A percentile compares a stretch with the other conserved stretches of the same genome.
Conservation (phyloP, 345 rosid species). For the Lenwebbia sp. region DNA sequence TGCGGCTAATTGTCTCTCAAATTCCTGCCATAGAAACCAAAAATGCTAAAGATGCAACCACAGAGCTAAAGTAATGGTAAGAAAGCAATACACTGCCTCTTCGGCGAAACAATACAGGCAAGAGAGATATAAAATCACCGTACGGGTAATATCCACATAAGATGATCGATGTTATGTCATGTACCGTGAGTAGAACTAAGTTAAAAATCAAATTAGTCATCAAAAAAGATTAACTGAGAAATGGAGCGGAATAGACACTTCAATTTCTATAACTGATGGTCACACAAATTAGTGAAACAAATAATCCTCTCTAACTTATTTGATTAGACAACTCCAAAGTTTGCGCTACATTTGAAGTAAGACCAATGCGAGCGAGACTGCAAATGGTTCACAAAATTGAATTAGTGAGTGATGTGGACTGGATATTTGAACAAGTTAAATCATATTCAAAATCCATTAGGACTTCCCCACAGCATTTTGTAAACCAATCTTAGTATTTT, state of each 20-base stretch:
- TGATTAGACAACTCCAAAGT: neutral
- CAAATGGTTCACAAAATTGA: neutral
- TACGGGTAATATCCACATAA: neutral
- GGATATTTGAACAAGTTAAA: neutral
- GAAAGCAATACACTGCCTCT: neutral
- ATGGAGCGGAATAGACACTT: neutral
- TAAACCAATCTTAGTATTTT: neutral
- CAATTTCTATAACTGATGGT: neutral
- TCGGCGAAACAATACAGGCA: neutral
- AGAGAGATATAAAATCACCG: neutral
- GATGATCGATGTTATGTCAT: neutral
- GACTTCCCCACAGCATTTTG: neutral
- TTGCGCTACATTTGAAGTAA: neutral
- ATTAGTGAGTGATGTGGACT: neutral
- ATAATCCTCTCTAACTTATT: neutral
- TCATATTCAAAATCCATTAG: neutral
- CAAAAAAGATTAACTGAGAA: neutral
- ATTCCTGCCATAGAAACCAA: constrained; percentile 42
- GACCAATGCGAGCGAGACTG: neutral
- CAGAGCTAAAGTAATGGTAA: neutral
- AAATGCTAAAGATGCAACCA: neutral
- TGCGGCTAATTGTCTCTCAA: constrained; percentile 65
- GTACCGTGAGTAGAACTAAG: neutral
- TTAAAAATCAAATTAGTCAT: neutral
- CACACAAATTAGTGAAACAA: neutral